phyloP scores from a whole-genome alignment of 768 basidiomycete genomes.

The Lactifluus rugatus region DNA sequence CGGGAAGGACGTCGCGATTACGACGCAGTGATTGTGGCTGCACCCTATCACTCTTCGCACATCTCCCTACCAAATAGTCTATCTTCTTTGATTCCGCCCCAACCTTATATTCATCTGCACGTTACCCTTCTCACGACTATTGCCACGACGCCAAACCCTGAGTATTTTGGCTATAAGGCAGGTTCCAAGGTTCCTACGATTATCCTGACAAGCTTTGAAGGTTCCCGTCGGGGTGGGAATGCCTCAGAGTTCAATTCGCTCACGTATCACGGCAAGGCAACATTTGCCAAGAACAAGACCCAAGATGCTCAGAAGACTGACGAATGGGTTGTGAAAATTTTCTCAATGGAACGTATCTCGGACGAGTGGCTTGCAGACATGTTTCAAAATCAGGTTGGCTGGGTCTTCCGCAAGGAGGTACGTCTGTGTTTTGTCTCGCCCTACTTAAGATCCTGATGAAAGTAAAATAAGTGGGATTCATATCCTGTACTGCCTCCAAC shows the following conservation, averaged over 20 bases:
- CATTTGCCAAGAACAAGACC: constrained; percentile 32
- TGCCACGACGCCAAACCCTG: constrained; percentile 44
- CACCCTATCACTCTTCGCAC: constrained; percentile 66
- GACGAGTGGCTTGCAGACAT: constrained; percentile 61
- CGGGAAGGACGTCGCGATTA: constrained; percentile 38
- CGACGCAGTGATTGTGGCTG: constrained; percentile 73
- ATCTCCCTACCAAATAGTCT: constrained; percentile 45
- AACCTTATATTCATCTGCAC: constrained; percentile 76
- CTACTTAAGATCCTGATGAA: constrained; percentile 6
- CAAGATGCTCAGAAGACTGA: constrained; percentile 13
- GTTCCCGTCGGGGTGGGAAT: constrained; percentile 42
- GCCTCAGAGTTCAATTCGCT: constrained; percentile 82
- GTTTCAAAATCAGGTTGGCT: constrained; percentile 61
- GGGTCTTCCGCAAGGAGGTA: constrained; percentile 77
- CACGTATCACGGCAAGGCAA: constrained; percentile 46
- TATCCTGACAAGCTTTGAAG: constrained; percentile 65
- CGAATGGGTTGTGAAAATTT: constrained; percentile 81
- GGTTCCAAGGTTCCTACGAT: constrained; percentile 43
- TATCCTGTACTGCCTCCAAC: constrained; percentile 68
- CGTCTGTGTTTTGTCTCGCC: constrained; percentile 5
- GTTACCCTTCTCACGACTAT: constrained; percentile 86
- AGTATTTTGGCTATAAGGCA: constrained; percentile 53
- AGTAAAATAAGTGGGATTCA: constrained; percentile 57
- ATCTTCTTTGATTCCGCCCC: constrained; percentile 45
- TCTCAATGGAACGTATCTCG: constrained; percentile 53